Percentiles rank a stretch among this genome's conserved stretches.
Conservation (phyloP, 768 basidiomycete genomes). For the Pilatotrama ljubarskyi region DNA sequence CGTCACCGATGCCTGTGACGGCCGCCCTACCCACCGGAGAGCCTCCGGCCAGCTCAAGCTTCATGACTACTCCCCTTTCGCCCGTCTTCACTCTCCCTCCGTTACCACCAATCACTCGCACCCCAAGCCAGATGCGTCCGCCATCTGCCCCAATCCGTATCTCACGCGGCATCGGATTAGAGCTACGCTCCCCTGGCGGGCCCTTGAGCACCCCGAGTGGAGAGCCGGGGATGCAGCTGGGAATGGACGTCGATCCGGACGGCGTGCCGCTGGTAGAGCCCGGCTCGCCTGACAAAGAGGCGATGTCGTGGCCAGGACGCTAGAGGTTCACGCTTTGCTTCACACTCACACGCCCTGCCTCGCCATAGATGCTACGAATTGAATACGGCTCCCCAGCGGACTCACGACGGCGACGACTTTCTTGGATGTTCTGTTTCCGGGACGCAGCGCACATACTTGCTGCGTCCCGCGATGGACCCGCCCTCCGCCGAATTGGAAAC, state of each 20-base stretch:
- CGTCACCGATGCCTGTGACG: slow-evolving; percentile 18
- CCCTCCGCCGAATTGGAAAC: neutral
- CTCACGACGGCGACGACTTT: slow-evolving; percentile 6
- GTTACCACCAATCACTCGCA: slow-evolving; percentile 4
- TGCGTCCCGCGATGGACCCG: neutral
- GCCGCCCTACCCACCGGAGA: slow-evolving; percentile 5
- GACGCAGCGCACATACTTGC: neutral
- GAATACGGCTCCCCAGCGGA: neutral
- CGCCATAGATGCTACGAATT: neutral
- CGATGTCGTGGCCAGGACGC: slow-evolving; percentile 48
- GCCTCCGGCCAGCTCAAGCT: neutral
- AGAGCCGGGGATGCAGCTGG: slow-evolving; percentile 15
- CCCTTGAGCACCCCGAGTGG: neutral
- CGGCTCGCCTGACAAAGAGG: slow-evolving; percentile 48
- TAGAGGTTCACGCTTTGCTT: slow-evolving; percentile 23
- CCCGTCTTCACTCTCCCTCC: slow-evolving; percentile 20
- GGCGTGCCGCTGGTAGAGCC: slow-evolving; percentile 38
- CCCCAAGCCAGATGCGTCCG: slow-evolving; percentile 15
- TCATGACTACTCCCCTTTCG: slow-evolving; percentile 1
- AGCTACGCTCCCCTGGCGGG: slow-evolving; percentile 3
- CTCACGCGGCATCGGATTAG: slow-evolving; percentile 2
- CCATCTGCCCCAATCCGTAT: slow-evolving; percentile 8
- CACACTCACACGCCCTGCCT: neutral
- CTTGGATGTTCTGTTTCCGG: neutral
- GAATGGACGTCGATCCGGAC: slow-evolving; percentile 41